Evolutionary conservation across 208 protist genomes (phyloP), one percentile per base, ranked within the genome.

Genomic region (Tritrichomonas foetus): DNA sequence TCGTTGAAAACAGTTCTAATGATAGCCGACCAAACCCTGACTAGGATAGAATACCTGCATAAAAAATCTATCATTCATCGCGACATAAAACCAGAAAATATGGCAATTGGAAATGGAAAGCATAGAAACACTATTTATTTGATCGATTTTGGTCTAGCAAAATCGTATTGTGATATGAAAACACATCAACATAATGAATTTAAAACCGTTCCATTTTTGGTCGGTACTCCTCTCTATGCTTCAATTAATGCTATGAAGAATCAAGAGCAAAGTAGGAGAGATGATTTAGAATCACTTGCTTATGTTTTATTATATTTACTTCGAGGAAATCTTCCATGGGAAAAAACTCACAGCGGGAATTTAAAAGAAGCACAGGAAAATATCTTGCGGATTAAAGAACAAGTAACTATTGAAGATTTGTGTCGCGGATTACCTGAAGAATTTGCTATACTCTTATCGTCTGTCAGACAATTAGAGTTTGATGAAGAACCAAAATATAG

Each of bases 181-280:
- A 99, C 98, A 49, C 97, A 99, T 95, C 94, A 97, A 94, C 99
- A 99, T 96, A 99, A 99, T 84, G 97, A 98, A 1, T 99, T 99
- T 96, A 97, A 97, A 93, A 98, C 99, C 94, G 97, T 99, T 95
- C 99, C 99, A 96, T 98, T 97, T 92, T 96, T 99, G 11, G 99
- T 98, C 22, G 99, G 99, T 61, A 99, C 99, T 44, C 98, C 99
- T 22, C 97, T 99, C 61, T 99, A 99, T 96, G 99, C 98, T 69
- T 98, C 96, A 75, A 98, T 99, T 94, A 99, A 99, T 97, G 99
- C 99, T 22, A 99, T 99, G 96, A 95, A 99, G 50, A 99, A 99
- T 75, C 98, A 99, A 66, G 98, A 98, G 96, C 97, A 98, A 95
- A 96, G 95, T 16, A 1, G 82, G 8, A 3, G 82, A 50, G n/a